A percentile compares a stretch with the other conserved stretches of the same genome.
These are phyloP conservation scores for Medicago lupulina DNA, from an alignment of 306 rosid genomes.

Conservation along the genomic window DNA sequence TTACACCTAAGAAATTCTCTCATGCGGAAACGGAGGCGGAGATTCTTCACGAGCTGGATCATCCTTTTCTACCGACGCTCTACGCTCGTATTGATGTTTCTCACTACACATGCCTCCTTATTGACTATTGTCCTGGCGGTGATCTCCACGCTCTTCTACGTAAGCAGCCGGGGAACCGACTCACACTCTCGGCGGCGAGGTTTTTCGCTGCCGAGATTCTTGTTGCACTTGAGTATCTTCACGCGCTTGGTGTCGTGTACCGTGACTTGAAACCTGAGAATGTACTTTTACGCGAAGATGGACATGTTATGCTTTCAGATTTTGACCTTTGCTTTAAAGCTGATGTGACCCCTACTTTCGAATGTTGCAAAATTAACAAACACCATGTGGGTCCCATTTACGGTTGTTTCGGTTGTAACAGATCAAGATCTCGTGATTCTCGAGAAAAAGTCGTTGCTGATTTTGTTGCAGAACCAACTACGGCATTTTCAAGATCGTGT, in stretches of 20 bases:
- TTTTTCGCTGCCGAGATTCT: conserved; percentile 87
- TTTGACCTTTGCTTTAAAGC: conserved; percentile 81
- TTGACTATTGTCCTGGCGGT: conserved; percentile 86
- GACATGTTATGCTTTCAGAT: conserved; percentile 94
- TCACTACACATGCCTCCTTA: conserved; percentile 86
- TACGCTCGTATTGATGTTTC: conserved; percentile 84
- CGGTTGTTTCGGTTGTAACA: conserved; percentile 47
- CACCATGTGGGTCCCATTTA: background rate
- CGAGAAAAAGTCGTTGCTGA: conserved; percentile 43
- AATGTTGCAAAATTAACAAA: background rate
- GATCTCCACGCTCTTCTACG: conserved; percentile 86
- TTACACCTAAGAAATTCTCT: conserved; percentile 60
- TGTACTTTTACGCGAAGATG: conserved; percentile 79
- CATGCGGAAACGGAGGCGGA: conserved; percentile 73
- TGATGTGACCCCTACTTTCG: conserved; percentile 61
- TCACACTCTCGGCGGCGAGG: conserved; percentile 49
- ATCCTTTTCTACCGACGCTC: conserved; percentile 94
- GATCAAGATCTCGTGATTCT: background rate
- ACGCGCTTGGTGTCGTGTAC: conserved; percentile 79
- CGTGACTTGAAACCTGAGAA: conserved; percentile 91
- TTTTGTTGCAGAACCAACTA: conserved; percentile 80
- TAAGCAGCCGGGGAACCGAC: conserved; percentile 51
- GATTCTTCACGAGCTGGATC: conserved; percentile 78
- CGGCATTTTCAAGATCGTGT: conserved; percentile 80
- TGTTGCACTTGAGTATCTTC: conserved; percentile 81